Base-by-base conservation (phyloP, 305 asterid species). In the Plantago coronopus region DNA sequence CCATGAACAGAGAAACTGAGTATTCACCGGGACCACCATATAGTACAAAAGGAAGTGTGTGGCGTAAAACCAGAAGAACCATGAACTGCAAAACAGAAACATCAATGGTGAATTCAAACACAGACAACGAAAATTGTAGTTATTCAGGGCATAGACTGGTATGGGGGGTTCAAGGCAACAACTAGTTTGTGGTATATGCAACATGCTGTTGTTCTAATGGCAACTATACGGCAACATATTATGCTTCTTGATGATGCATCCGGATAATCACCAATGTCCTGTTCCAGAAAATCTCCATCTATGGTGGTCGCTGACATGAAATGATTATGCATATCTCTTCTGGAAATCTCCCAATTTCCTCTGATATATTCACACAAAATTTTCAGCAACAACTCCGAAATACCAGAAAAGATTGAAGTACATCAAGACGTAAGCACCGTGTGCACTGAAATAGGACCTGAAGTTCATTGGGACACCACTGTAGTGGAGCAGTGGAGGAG, bases 261-360 rank as follows among this genome's bases (percentile, higher is more conserved):
- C 40, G 72, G 66, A 57, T 76, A 64, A 48, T 73, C 84, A 17
- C 74, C 84, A 20, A 57, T 61, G 48, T 81, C 76, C 13, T 79
- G 69, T 71, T 83, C 85, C 10, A 65, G 58, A 61, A 76, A 76
- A 56, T 47, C 68, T 8, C 59, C 70, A 15, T 74, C 73, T 13
- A 67, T 19, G 17, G 91, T 57, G 17, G 69, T 72, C 78, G 76
- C 67, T 25, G 91, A 67, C 57, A 75, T 59, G 51, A 75, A 74
- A 19, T 73, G 84, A 75, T 67, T 66, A 20, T 73, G 72, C 40
- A 77, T 70, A 71, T 72, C 87, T 50, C 87, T 77, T 61, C 83
- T 72, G 23, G 87, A 73, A 63, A 84, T 77, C 76, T 82, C 85
- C 97, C 95, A 89, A 62, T 78, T 72, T 47, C 84, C 91, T 73